Base-by-base conservation (phyloP, 1,284 basidiomycete genomes). In the Ustilago loliicola region DNA sequence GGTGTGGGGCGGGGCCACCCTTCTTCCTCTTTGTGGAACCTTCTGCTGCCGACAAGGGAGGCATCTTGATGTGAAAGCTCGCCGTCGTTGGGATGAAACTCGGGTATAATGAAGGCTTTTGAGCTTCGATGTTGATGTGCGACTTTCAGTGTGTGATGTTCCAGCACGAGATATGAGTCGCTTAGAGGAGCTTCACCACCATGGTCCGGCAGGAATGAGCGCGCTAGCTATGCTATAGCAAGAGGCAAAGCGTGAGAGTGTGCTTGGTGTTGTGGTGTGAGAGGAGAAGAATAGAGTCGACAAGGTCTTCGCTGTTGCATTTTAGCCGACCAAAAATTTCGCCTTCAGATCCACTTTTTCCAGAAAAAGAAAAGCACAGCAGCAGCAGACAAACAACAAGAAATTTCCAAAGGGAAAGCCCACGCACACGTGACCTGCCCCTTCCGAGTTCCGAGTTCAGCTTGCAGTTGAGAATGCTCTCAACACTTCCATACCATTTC, bases 21-120 rank as follows among this genome's bases (percentile, higher is more conserved):
- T 70, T 68, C 61, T 71, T 73, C 30, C 75, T 66, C 64, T 80
- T 77, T 3, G 64, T 57, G 4, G 75, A 73, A 15, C 71, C 64
- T 45, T 77, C 67, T 40, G 77, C 73, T 7, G 64, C 61, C 36
- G 67, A 71, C 19, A 60, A 47, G 1, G 66, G 34, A 2, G 74
- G 66, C 74, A 77, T 77, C 2, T 30, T 71, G 63, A 25, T 17
- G 45, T 51, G 30, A 23, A 25, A 27, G 23, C 23, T 19, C 23
- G 13, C 5, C 9, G 8, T 6, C n/a, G n/a, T 8, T 21, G 7
- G 21, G n/a, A 45, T 11, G 36, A 38, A 38, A 15, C 15, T 38
- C 17, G 32, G 21, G 34, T 23, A 15, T 23, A 19, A 19, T 23
- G 34, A 55, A 40, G 21, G 19, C 5, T 30, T 25, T n/a, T 23